Evolutionary conservation across 371 early-diverging fungal species (phyloP).

Genomic region (Rhizopus arrhizus): DNA sequence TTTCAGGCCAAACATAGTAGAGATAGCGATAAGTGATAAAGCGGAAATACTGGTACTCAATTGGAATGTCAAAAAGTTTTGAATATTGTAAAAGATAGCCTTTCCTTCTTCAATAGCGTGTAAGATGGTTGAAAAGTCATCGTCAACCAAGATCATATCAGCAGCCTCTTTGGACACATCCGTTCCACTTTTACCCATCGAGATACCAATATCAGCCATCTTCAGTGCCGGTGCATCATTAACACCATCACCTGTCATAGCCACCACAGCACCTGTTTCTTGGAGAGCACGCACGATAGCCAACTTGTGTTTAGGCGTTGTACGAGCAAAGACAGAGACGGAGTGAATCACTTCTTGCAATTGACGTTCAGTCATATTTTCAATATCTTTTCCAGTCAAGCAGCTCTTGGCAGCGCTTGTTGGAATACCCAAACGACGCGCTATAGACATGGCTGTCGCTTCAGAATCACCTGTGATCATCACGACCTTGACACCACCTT

Average conservation of each 20-base stretch:
- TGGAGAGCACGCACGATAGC: slow-evolving; percentile 82
- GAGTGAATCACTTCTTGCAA: slow-evolving; percentile 59
- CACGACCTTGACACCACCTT: slow-evolving; percentile 80
- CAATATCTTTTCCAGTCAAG: slow-evolving; percentile 76
- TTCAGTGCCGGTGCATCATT: slow-evolving; percentile 92
- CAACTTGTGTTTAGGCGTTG: slow-evolving; percentile 90
- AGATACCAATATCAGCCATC: slow-evolving; percentile 89
- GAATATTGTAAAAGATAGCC: slow-evolving; percentile 90
- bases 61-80: slow-evolving; percentile 90
- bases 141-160: slow-evolving; percentile 90
- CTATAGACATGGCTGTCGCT: slow-evolving; percentile 81
- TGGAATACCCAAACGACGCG: slow-evolving; percentile 75
- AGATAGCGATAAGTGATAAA: slow-evolving; percentile 81
- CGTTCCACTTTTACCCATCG: slow-evolving; percentile 89
- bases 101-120: slow-evolving; percentile 92
- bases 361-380: slow-evolving; percentile 65
- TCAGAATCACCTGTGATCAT: slow-evolving; percentile 94
- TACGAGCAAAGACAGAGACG: slow-evolving; percentile 86
- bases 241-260: slow-evolving; percentile 97
- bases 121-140: slow-evolving; percentile 82
- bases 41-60: slow-evolving; percentile 85
- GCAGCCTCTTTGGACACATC: slow-evolving; percentile 92
- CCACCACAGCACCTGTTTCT: slow-evolving; percentile 74
- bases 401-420: slow-evolving; percentile 55
- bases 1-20: slow-evolving; percentile 84